Evolutionary conservation across 2,329 filamentous ascomycete genomes (phyloP).

Genomic region (Alternaria burnsii): DNA sequence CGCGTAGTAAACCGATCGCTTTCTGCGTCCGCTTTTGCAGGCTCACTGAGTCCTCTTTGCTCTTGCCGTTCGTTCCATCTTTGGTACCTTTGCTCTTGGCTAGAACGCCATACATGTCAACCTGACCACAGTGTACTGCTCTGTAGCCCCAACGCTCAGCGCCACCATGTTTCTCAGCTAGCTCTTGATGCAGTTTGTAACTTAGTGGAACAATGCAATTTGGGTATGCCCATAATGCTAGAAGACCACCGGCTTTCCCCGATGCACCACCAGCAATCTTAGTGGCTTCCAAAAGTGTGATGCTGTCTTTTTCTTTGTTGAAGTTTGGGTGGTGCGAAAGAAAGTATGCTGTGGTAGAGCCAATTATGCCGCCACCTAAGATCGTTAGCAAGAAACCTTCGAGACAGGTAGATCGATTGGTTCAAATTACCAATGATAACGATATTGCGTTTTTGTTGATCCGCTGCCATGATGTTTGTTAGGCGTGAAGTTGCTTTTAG

Average conservation of each 20-base stretch:
- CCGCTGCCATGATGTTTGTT: conserved; percentile 34
- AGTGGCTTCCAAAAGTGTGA: conserved; percentile 87
- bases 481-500: conserved; percentile 28
- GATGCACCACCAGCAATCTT: conserved; percentile 89
- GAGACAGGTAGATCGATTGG: neutral
- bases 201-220: conserved; percentile 83
- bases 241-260: conserved; percentile 90
- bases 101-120: conserved; percentile 60
- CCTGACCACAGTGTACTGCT: conserved; percentile 74
- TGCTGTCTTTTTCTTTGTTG: conserved; percentile 74
- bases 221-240: conserved; percentile 93
- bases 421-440: conserved; percentile 45
- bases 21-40: conserved; percentile 64
- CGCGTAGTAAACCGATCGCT: conserved; percentile 60
- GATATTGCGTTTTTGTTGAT: conserved; percentile 42
- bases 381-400: conserved; percentile 2
- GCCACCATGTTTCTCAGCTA: conserved; percentile 85
- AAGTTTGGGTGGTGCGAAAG: conserved; percentile 86
- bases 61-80: conserved; percentile 44
- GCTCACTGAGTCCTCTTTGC: conserved; percentile 55
- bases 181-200: conserved; percentile 81
- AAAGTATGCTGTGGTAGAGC: conserved; percentile 89
- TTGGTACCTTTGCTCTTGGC: conserved; percentile 36
- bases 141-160: conserved; percentile 86
- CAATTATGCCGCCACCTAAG: conserved; percentile 89